Percentiles rank a stretch among this genome's conserved stretches.
These are phyloP conservation scores for Aspergillus hancockii DNA, from an alignment of 495 filamentous ascomycete genomes.

Conservation along the genomic window DNA sequence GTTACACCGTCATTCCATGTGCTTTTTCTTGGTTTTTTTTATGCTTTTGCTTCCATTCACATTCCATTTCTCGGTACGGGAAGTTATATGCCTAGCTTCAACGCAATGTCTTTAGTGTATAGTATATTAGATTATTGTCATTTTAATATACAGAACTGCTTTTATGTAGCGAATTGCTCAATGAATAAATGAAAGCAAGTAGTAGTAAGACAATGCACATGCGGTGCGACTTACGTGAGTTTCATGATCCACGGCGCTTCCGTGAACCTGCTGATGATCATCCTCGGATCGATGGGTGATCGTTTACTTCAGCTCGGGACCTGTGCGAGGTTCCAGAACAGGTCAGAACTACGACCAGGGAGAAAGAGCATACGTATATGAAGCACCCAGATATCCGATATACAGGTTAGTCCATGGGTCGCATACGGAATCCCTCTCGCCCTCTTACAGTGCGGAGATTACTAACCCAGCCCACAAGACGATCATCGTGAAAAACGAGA, in stretches of 20 bases:
- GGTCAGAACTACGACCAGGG: slow-evolving; percentile 6
- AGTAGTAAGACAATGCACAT: neutral
- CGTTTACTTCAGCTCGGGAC: slow-evolving; percentile 14
- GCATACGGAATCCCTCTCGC: neutral
- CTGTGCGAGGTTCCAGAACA: slow-evolving; percentile 14
- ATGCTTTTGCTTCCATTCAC: no score
- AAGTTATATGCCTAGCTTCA: neutral
- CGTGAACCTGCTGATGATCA: slow-evolving; percentile 16
- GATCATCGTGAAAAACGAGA: no score
- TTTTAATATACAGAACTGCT: neutral
- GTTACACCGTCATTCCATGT: neutral
- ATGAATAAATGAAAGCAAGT: no score
- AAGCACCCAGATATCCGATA: neutral
- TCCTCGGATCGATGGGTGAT: slow-evolving; percentile 23
- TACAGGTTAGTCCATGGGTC: neutral
- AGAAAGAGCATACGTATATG: neutral
- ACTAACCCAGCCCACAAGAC: no score
- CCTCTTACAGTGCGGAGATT: no score
- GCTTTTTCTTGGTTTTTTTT: neutral
- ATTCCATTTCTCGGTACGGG: neutral
- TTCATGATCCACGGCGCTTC: slow-evolving; percentile 17
- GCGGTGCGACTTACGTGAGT: neutral
- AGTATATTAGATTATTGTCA: no score
- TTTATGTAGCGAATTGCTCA: no score
- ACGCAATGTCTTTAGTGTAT: no score